Base-by-base conservation (phyloP, 768 basidiomycete genomes). In the Leccinum fibrillosum region DNA sequence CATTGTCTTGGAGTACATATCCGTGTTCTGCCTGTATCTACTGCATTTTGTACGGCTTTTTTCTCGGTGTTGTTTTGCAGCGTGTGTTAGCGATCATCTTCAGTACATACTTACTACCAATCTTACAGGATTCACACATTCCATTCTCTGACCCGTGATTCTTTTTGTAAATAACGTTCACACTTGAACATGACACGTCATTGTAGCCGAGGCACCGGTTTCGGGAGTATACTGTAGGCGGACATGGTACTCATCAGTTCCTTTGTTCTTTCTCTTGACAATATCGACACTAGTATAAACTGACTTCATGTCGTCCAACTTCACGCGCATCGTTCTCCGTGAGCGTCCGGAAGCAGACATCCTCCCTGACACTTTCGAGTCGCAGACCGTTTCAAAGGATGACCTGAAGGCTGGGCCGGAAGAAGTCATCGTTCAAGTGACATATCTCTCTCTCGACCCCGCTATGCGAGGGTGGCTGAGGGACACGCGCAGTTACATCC, bases 381-480 rank as follows among this genome's bases (percentile, higher is more conserved):
- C 75, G 0, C 85, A 89, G 72, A 69, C 75, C 3, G 68, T 79
- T 15, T 76, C 82, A 2, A 80, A 82, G 61, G 75, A 79, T 62
- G 72, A 69, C 50, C 76, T 90, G 53, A 79, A 80, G 65, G 79
- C 85, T 6, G 80, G 78, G 1, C 61, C 71, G 19, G 71, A 74
- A 23, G 78, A 89, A 60, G 84, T 85, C 8, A 77, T 95, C 49
- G 84, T 98, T n/a, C 81, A 84, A 69, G 84, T 90, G 57, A 85
- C 86, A 49, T 94, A 87, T 78, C 67, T 93, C 32, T 86, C 86
- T 34, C 70, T 97, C 62, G 94, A 97, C 66, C 93, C 94, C 19
- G 91, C 92, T 0, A 92, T 94, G 91, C 82, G 93, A 9, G 85
- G 83, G 12, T 97, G 89, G 81, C 67, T 98, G 52, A 83, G 81